A percentile compares a stretch with the other conserved stretches of the same genome.
Conservation (phyloP, 1,139 yeast species). For the Blastobotrys ciferrii region DNA sequence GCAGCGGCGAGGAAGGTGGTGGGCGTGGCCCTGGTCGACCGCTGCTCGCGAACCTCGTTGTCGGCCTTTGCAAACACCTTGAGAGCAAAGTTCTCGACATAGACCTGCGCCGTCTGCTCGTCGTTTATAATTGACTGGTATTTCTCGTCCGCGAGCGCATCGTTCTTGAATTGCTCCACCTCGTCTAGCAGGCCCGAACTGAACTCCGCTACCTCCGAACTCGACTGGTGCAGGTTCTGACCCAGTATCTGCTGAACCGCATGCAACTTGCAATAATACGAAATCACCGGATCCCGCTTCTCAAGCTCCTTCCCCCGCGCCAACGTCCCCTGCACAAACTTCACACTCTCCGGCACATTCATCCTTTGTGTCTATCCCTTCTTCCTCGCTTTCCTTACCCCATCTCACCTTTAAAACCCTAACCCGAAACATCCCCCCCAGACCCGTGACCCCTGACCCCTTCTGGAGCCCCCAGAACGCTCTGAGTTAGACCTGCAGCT, state of each 20-base stretch:
- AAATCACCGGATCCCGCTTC: slow-evolving; percentile 50
- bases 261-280: slow-evolving; percentile 55
- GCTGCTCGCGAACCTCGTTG: slow-evolving; percentile 41
- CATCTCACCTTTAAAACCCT: too few species aligned
- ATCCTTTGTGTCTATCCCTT: too few species aligned
- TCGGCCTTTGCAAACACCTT: slow-evolving; percentile 58
- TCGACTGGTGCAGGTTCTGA: slow-evolving; percentile 53
- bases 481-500: too few species aligned
- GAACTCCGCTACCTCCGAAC: slow-evolving; percentile 53
- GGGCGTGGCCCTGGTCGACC: slow-evolving; percentile 44
- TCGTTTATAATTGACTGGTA: slow-evolving; percentile 54
- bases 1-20: slow-evolving; percentile 49
- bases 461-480: too few species aligned
- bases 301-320: slow-evolving; percentile 51
- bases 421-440: too few species aligned
- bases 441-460: too few species aligned
- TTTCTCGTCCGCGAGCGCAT: slow-evolving; percentile 29
- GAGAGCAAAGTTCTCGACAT: slow-evolving; percentile 60
- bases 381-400: too few species aligned
- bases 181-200: slow-evolving; percentile 61
- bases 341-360: slow-evolving; percentile 11
- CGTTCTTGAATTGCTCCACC: slow-evolving; percentile 52
- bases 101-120: slow-evolving; percentile 54
- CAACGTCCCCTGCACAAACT: slow-evolving; percentile 39
- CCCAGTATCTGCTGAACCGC: slow-evolving; percentile 66